phyloP scores from a whole-genome alignment of 139 green algal genomes.

The Marvania coccoides region DNA sequence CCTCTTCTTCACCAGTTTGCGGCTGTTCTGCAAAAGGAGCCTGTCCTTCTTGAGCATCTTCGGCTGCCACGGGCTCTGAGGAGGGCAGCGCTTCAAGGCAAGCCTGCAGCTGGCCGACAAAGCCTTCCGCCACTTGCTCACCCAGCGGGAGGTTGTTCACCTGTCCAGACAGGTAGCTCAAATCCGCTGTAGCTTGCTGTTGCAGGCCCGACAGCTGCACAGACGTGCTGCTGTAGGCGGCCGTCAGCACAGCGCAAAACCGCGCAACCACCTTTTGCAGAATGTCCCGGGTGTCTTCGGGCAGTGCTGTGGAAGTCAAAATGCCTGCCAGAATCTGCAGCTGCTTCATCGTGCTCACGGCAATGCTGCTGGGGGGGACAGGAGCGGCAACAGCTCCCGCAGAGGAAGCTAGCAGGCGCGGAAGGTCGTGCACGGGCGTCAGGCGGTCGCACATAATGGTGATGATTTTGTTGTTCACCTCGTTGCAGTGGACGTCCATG shows the following conservation, averaged over 20 bases:
- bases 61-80: not conserved
- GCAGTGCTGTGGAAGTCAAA: slow-evolving; percentile 26
- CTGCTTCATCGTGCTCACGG: slow-evolving; percentile 41
- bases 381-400: not conserved
- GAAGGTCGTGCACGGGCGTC: not conserved
- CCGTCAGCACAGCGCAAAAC: not conserved
- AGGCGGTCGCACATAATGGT: slow-evolving; percentile 82
- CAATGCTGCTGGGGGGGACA: slow-evolving; percentile 36
- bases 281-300: not conserved
- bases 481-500: slow-evolving; percentile 60
- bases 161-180: not conserved
- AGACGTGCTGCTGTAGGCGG: not conserved
- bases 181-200: not conserved
- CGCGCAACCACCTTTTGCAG: not conserved
- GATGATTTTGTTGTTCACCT: slow-evolving; percentile 89
- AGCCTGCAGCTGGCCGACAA: not conserved
- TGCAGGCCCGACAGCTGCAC: not conserved
- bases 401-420: not conserved
- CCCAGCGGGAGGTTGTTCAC: not conserved
- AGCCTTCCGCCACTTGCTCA: not conserved
- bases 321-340: slow-evolving; percentile 41
- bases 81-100: not conserved
- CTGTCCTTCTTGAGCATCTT: not conserved
- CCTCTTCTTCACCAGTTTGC: too few relatives aligned
- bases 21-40: too few relatives aligned